Evolutionary conservation across 208 protist genomes (phyloP), one percentile per base, ranked within the genome.

Genomic region (Histomonas meleagridis): DNA sequence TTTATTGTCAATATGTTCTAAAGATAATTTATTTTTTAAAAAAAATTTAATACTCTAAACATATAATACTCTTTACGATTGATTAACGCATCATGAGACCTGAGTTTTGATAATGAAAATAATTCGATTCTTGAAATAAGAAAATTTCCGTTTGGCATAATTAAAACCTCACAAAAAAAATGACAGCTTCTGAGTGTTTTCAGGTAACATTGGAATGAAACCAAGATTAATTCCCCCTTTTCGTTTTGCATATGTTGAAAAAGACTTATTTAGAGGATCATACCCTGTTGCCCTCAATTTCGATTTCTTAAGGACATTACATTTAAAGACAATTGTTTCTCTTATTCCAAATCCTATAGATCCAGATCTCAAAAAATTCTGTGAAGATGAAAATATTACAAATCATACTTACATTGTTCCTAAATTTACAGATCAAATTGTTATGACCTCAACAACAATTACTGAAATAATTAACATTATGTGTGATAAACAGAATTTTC

Each of bases 261-360:
- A 51, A 55, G 76, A 86, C 55, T 40, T 86, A 38, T 86, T 86
- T 49, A 48, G 86, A 28, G 86, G 86, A 1, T 48, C 86, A 23
- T 91, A 91, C 35, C 86, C 86, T 69, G 55, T 65, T 10, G 32
- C 35, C 3, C 35, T 91, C n/a, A 91, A 91, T 40, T 91, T 91
- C 38, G 38, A 9, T n/a, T 91, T 91, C 38, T 35, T 91, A 14
- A 91, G 69, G 38, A 91, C 53, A 9, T 60, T 91, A 43, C 53
- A 91, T 65, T 48, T 91, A 16, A 91, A 91, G n/a, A 91, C 53
- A 21, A 91, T 91, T 26, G 69, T 91, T 69, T 91, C 86, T 28
- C 32, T 91, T 23, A 69, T 91, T 65, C 86, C 86, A 49, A 65
- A 69, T 60, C 14, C 53, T 28, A 49, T 91, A n/a, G 55, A 60